Percentiles rank a stretch among this genome's conserved stretches.
Conservation (phyloP, 176 grass and related monocot species). For the Ensete ventricosum region DNA sequence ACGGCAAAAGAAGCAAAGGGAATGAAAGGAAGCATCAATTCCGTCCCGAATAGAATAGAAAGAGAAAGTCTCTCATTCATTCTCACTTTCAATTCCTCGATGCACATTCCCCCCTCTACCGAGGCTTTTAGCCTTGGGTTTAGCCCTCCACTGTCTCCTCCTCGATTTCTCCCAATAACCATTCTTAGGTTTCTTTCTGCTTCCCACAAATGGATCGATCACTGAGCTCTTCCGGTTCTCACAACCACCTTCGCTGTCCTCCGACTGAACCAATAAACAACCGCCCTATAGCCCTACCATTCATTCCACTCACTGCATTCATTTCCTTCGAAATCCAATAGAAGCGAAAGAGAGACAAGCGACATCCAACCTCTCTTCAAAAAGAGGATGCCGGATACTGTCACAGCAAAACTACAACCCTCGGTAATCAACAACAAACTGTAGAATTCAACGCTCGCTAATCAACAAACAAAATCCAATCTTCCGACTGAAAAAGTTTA, state of each 20-base stretch:
- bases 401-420: no score
- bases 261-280: no score
- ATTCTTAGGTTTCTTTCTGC: neutral
- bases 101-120: neutral
- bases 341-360: no score
- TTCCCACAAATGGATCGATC: neutral
- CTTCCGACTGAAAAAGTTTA: neutral
- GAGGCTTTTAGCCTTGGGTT: neutral
- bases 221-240: neutral
- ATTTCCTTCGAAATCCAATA: no score
- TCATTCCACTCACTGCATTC: no score
- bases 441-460: neutral
- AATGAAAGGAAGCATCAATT: neutral
- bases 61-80: neutral
- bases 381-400: no score
- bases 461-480: neutral
- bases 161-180: neutral
- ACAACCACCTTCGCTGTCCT: no score
- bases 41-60: neutral
- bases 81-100: neutral
- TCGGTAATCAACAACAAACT: no score
- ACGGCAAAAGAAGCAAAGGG: constrained; percentile 3
- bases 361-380: no score
- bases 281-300: no score
- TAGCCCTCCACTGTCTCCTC: neutral